A percentile compares a stretch with the other conserved stretches of the same genome.
phyloP scores from a whole-genome alignment of 2,329 filamentous ascomycete species.

The Claviceps spartinae region DNA sequence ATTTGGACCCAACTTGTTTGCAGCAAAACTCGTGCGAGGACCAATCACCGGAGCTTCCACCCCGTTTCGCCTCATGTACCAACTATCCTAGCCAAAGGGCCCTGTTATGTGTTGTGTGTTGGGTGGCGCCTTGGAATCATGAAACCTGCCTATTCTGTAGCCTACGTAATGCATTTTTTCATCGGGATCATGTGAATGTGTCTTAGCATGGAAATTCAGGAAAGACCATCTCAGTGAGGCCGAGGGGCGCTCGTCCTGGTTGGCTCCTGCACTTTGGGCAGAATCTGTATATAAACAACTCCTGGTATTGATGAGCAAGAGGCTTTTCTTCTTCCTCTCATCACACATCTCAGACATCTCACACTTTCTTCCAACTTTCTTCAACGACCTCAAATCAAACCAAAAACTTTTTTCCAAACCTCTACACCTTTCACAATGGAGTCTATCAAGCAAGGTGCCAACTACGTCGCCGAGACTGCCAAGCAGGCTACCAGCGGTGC shows the following conservation, averaged over 20 bases:
- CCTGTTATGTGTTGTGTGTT: no score
- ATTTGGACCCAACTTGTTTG: background rate
- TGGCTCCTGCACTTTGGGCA: background rate
- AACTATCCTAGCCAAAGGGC: background rate
- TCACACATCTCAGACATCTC: background rate
- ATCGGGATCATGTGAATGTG: conserved; percentile 2
- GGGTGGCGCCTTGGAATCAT: background rate
- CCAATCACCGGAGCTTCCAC: conserved; percentile 2
- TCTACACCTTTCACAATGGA: conserved; percentile 29
- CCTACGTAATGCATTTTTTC: conserved; percentile 2
- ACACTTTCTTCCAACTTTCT: no score
- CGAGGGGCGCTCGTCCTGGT: background rate
- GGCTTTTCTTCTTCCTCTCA: background rate
- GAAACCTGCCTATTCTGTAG: background rate
- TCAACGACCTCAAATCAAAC: conserved; percentile 5
- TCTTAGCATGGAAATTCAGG: background rate
- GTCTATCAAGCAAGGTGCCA: conserved; percentile 45
- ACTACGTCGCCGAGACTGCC: conserved; percentile 51
- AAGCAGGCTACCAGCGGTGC: conserved; percentile 41
- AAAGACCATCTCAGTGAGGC: background rate
- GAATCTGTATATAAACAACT: conserved; percentile 1
- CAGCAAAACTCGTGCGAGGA: background rate
- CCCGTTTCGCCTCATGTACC: background rate
- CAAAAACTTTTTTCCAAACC: background rate
- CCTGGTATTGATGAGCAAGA: background rate